phyloP scores from a whole-genome alignment of 495 filamentous ascomycete species.

The Podospora anserina region DNA sequence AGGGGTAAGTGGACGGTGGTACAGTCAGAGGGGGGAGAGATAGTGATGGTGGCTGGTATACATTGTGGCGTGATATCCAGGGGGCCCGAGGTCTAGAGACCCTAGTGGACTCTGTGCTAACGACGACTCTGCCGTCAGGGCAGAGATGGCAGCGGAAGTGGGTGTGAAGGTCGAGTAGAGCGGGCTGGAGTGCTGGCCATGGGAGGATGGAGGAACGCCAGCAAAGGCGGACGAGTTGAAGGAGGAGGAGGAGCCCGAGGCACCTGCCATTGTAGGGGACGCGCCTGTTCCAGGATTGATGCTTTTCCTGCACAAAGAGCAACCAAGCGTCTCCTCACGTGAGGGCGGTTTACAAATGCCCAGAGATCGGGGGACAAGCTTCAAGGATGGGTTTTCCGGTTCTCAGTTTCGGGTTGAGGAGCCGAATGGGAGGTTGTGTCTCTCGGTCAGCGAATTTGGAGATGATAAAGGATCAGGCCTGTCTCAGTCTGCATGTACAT shows the following conservation, averaged over 20 bases:
- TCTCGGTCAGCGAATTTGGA: constrained; percentile 6
- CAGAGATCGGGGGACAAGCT: background rate
- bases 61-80: constrained; percentile 40
- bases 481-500: constrained; percentile 7
- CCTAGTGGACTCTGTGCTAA: constrained; percentile 32
- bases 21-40: constrained; percentile 2
- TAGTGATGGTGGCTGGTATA: constrained; percentile 20
- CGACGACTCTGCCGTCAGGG: constrained; percentile 31
- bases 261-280: constrained; percentile 29
- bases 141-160: constrained; percentile 32
- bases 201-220: constrained; percentile 29
- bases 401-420: constrained; percentile 1
- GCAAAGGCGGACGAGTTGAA: constrained; percentile 33
- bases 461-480: background rate
- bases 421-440: constrained; percentile 1
- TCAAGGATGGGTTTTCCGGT: background rate
- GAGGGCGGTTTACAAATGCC: background rate
- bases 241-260: constrained; percentile 37
- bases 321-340: background rate
- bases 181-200: constrained; percentile 30
- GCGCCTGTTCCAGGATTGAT: background rate
- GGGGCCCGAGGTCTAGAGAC: constrained; percentile 38
- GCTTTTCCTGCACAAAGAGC: background rate
- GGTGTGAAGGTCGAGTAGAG: constrained; percentile 34
- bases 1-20: background rate